Base-by-base conservation (phyloP, 805 yeast genomes). In the Yarrowia deformans region DNA sequence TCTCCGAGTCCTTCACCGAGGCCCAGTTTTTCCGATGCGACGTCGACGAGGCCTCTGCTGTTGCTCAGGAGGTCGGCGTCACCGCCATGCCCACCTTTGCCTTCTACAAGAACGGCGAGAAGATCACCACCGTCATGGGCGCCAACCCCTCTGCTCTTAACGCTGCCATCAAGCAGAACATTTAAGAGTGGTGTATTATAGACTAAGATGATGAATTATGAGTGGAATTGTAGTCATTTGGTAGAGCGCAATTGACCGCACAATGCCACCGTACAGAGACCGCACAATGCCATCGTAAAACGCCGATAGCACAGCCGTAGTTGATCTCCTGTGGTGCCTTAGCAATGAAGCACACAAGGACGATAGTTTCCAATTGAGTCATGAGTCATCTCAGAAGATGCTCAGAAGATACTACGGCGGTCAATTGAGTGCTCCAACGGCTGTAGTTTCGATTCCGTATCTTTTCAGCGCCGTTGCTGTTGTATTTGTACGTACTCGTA, bases 11-110 rank as follows among this genome's bases (percentile, higher is more conserved):
- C 76, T 88, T 88, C 86, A 72, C 88, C 37, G 80, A 82, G 68
- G 91, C 89, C 74, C 85, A 84, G 74, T 94, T 95, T 85, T 84
- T 85, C 86, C 93, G 94, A 85, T 87, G 95, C 69, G 98, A 94
- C 77, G 97, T 93, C 72, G 98, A 95, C 78, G 88, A 88, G 79
- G 84, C 91, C 73, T 87, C 88, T 50, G 84, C 87, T 52, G 87
- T 86, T 39, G 87, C 93, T 75, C 92, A 97, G 70, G 88, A 88
- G 78, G 81, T 81, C 77, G 85, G 83, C 82, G 88, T 87, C 72
- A 80, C 85, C 68, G 86, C 89, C 73, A 86, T 87, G 86, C 90
- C 90, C 74, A 87, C 90, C 69, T 78, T 87, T 73, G 81, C 92
- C 72, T 87, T 91, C 81, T 88, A 90, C 87, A 93, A 91, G 85